phyloP scores from a whole-genome alignment of 2,329 filamentous ascomycete species.

The Fusarium pilosicola region DNA sequence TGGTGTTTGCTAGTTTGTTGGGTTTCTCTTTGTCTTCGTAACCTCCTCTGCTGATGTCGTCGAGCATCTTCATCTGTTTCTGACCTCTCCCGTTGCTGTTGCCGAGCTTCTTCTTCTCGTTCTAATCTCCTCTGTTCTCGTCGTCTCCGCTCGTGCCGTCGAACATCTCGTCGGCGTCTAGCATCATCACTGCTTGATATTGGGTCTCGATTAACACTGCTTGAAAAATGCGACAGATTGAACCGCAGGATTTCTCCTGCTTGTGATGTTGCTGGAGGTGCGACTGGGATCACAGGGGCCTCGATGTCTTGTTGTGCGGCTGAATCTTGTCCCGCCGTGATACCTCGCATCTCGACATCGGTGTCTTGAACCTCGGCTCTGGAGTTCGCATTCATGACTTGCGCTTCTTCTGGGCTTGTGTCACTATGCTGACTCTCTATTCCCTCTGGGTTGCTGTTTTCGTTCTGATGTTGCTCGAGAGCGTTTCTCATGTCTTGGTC shows the following conservation, averaged over 20 bases:
- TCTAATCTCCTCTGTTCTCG: not conserved
- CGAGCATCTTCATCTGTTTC: rapidly evolving
- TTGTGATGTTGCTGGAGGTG: not conserved
- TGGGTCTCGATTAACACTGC: too few relatives aligned
- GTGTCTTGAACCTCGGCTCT: rapidly evolving
- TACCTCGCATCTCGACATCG: not conserved
- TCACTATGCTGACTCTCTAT: rapidly evolving
- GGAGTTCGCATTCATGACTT: rapidly evolving
- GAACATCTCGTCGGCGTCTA: not conserved
- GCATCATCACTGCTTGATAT: not conserved
- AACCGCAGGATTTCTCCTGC: rapidly evolving
- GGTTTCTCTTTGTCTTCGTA: not conserved
- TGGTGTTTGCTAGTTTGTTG: not conserved
- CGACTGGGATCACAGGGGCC: rapidly evolving
- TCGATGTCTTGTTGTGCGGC: not conserved
- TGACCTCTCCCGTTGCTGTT: not conserved
- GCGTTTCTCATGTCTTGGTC: not conserved
- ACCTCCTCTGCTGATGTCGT: not conserved
- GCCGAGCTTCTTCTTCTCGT: not conserved
- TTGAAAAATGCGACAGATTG: rapidly evolving
- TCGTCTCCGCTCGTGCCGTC: not conserved
- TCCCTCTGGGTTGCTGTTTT: rapidly evolving
- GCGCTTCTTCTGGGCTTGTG: not conserved
- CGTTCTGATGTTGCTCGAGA: not conserved
- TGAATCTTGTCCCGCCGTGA: not conserved